A percentile compares a stretch with the other conserved stretches of the same genome.
phyloP scores from a whole-genome alignment of 73 alveolate genomes.

The Paramecium pentaurelia region DNA sequence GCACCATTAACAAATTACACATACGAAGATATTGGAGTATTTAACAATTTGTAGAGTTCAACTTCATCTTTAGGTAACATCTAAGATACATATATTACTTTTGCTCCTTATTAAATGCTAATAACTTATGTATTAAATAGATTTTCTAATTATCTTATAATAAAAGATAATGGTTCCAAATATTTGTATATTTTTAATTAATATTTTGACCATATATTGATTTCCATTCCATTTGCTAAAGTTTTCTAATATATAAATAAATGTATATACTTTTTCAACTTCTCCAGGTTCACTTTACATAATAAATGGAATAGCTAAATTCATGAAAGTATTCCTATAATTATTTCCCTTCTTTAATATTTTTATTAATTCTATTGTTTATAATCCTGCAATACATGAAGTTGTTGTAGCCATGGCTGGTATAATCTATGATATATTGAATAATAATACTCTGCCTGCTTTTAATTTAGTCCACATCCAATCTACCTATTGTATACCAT shows the following conservation, averaged over 20 bases:
- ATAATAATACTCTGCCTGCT: constrained; percentile 81
- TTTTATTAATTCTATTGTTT: background rate
- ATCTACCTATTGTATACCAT: constrained; percentile 79
- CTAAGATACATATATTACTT: background rate
- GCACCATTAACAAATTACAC: background rate
- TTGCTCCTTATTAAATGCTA: background rate
- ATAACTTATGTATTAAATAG: background rate
- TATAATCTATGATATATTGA: constrained; percentile 63
- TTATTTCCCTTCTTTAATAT: background rate
- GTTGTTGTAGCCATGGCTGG: constrained; percentile 96
- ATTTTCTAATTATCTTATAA: background rate
- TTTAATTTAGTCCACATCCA: constrained; percentile 93
- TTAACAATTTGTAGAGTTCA: background rate
- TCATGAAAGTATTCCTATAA: background rate
- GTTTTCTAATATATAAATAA: background rate
- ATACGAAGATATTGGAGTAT: background rate
- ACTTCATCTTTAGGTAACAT: constrained; percentile 32
- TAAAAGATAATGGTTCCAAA: background rate
- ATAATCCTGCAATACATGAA: background rate
- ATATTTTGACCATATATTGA: background rate
- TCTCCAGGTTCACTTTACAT: constrained; percentile 9
- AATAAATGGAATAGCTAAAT: background rate
- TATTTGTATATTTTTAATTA: background rate
- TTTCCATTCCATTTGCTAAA: background rate
- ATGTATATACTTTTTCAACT: background rate